phyloP scores from a whole-genome alignment of 2,329 filamentous ascomycete genomes.

The Juglanconis oblonga region DNA sequence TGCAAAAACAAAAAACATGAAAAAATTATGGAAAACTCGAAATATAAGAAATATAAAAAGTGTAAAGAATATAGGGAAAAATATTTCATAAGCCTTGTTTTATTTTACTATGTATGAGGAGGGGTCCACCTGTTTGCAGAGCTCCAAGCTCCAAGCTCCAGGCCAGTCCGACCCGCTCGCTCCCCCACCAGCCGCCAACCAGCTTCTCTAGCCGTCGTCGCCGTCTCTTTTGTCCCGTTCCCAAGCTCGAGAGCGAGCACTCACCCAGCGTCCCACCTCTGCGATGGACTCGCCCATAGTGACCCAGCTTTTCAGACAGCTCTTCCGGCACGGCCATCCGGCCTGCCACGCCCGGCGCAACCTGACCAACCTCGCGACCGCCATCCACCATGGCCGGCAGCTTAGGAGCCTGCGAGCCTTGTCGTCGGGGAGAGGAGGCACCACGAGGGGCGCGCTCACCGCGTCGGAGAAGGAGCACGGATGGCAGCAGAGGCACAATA shows the following conservation, averaged over 20 bases:
- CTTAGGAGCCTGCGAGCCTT: slow-evolving; percentile 31
- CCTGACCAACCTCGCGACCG: slow-evolving; percentile 34
- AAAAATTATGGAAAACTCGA: too few relatives aligned
- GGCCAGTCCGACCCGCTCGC: not conserved
- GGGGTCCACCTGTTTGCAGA: too few relatives aligned
- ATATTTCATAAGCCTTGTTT: too few relatives aligned
- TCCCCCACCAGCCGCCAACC: not conserved
- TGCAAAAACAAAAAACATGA: too few relatives aligned
- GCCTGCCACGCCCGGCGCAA: slow-evolving; percentile 56
- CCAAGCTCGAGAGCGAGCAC: not conserved
- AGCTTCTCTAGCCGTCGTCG: not conserved
- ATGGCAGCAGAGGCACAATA: slow-evolving; percentile 81
- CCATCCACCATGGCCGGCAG: slow-evolving; percentile 38
- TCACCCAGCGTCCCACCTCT: not conserved
- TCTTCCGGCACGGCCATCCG: slow-evolving; percentile 66
- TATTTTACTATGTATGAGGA: too few relatives aligned
- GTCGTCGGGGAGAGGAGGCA: slow-evolving; percentile 18
- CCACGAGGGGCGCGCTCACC: slow-evolving; percentile 25
- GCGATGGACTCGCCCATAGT: slow-evolving; percentile 80
- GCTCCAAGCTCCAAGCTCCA: not conserved
- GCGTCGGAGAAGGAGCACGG: slow-evolving; percentile 56
- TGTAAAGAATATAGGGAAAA: too few relatives aligned
- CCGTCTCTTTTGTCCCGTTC: too few relatives aligned
- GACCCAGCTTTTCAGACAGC: slow-evolving; percentile 76
- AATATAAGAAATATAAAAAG: too few relatives aligned